Evolutionary conservation across 306 rosid genomes (phyloP).

Genomic region (Clitoria ternatea): DNA sequence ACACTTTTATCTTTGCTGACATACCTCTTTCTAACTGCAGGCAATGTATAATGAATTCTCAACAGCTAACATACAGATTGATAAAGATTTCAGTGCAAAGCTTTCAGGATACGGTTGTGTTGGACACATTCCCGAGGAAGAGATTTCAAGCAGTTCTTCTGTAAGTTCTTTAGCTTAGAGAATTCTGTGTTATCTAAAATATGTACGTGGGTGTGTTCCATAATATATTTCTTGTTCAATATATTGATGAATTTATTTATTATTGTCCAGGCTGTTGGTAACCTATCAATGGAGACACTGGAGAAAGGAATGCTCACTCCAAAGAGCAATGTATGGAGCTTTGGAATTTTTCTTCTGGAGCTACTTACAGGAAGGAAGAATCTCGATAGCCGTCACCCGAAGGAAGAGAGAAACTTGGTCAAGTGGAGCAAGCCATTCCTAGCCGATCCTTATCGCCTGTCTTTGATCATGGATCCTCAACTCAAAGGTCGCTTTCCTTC

Average conservation of each 20-base stretch:
- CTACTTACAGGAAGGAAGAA: conserved; percentile 89
- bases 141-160: conserved; percentile 71
- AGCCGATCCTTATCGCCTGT: conserved; percentile 71
- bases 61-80: conserved; percentile 87
- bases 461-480: conserved; percentile 92
- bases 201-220: neutral
- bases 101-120: conserved; percentile 99
- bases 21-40: conserved; percentile 42
- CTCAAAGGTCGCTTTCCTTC: conserved; percentile 85
- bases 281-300: conserved; percentile 86
- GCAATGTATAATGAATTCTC: conserved; percentile 98
- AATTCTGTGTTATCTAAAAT: neutral
- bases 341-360: conserved; percentile 86
- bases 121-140: conserved; percentile 84
- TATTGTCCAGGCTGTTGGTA: conserved; percentile 72
- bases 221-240: neutral
- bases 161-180: conserved; percentile 41
- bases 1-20: conserved; percentile 25
- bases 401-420: conserved; percentile 91
- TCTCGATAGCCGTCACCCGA: conserved; percentile 84
- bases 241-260: conserved; percentile 1
- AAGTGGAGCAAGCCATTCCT: conserved; percentile 97
- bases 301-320: conserved; percentile 97
- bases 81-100: conserved; percentile 99
- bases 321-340: conserved; percentile 97